Evolutionary conservation across 1,139 yeast species (phyloP).

Genomic region (Yamadazyma friedrichii): DNA sequence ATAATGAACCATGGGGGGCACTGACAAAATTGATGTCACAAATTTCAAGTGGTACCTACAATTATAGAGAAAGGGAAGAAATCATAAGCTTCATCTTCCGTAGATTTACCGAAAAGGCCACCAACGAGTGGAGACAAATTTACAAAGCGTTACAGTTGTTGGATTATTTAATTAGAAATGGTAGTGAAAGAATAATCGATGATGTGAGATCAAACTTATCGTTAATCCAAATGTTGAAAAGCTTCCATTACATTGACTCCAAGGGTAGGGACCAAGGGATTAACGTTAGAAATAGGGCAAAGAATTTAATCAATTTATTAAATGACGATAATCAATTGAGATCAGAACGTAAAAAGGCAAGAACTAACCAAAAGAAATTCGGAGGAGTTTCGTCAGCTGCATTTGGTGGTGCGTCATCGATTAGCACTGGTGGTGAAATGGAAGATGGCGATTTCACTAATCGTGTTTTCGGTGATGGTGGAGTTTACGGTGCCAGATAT

Average conservation of each 20-base stretch:
- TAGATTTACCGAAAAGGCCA: slow-evolving; percentile 91
- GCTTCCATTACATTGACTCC: slow-evolving; percentile 91
- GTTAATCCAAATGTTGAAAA: slow-evolving; percentile 82
- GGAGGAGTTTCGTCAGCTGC: slow-evolving; percentile 62
- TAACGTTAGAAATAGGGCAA: slow-evolving; percentile 89
- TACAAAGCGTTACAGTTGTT: slow-evolving; percentile 89
- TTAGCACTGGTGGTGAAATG: slow-evolving; percentile 34
- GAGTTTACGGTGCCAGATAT: slow-evolving; percentile 69
- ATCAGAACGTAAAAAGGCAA: slow-evolving; percentile 83
- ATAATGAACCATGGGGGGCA: slow-evolving; percentile 99
- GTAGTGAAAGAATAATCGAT: slow-evolving; percentile 92
- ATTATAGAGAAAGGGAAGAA: slow-evolving; percentile 79
- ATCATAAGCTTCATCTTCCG: slow-evolving; percentile 68
- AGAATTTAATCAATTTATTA: slow-evolving; percentile 67
- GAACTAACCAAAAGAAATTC: slow-evolving; percentile 78
- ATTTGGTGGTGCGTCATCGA: slow-evolving; percentile 44
- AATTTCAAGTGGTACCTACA: slow-evolving; percentile 92
- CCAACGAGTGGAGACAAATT: slow-evolving; percentile 97
- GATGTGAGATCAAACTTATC: slow-evolving; percentile 86
- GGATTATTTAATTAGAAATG: slow-evolving; percentile 88
- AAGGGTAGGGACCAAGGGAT: slow-evolving; percentile 97
- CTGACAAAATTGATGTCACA: slow-evolving; percentile 88
- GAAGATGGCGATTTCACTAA: slow-evolving; percentile 55
- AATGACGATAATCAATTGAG: slow-evolving; percentile 78
- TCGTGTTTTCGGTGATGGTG: slow-evolving; percentile 78